These are phyloP conservation scores for Cicer yamashitae DNA, from an alignment of 306 rosid genomes.

Conservation along the genomic window DNA sequence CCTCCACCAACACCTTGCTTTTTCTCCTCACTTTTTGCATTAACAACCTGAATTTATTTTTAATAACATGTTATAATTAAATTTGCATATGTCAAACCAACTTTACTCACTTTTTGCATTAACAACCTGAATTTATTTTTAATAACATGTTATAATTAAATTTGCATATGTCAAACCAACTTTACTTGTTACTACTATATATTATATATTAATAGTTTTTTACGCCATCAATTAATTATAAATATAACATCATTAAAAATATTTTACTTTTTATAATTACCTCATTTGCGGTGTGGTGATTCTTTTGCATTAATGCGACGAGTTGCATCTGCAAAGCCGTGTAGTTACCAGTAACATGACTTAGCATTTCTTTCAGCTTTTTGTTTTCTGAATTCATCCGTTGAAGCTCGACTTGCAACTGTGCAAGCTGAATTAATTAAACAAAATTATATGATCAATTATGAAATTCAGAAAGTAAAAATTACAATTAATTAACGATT, in stretches of 20 bases:
- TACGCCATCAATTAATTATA: too few species aligned
- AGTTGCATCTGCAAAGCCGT: slow-evolving; percentile 79
- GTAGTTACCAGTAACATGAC: slow-evolving; percentile 75
- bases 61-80: too few species aligned
- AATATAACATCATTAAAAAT: too few species aligned
- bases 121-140: slow-evolving; percentile 59
- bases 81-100: too few species aligned
- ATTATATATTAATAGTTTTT: too few species aligned
- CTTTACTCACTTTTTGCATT: slow-evolving; percentile 57
- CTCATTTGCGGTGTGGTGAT: slow-evolving; percentile 49
- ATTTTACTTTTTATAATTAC: slow-evolving; percentile 22
- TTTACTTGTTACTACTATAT: neutral
- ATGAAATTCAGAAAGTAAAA: neutral
- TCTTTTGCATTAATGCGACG: slow-evolving; percentile 62
- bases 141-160: too few species aligned
- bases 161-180: too few species aligned
- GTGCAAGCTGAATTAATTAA: slow-evolving; percentile 60
- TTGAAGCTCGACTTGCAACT: slow-evolving; percentile 73
- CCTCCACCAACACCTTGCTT: slow-evolving; percentile 50
- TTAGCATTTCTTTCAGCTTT: slow-evolving; percentile 79
- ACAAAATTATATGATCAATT: neutral
- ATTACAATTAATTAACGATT: too few species aligned
- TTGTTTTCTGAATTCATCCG: slow-evolving; percentile 81
- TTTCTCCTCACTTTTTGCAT: slow-evolving; percentile 56
- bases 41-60: slow-evolving; percentile 49